These are phyloP conservation scores for Penicillium coprophilum DNA, from an alignment of 495 filamentous ascomycete genomes.

Conservation along the genomic window DNA sequence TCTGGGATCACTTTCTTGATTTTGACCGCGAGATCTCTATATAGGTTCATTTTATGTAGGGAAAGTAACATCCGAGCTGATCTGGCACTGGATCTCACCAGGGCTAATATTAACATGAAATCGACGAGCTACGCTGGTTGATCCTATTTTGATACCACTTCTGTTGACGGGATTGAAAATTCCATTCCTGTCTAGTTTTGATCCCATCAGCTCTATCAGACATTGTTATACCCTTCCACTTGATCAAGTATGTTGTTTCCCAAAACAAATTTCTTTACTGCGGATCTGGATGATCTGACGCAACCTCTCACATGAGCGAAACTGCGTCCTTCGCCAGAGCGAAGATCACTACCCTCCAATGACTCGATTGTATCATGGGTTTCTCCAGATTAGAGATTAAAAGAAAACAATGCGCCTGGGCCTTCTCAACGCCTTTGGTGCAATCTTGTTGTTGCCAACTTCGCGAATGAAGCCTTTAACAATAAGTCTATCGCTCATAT, in stretches of 20 bases:
- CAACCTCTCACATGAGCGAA: background rate
- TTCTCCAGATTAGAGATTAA: too few species aligned
- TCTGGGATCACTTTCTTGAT: background rate
- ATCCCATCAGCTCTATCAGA: background rate
- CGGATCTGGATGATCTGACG: background rate
- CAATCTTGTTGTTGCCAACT: too few species aligned
- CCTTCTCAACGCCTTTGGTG: too few species aligned
- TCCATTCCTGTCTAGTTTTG: background rate
- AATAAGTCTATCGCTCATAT: background rate
- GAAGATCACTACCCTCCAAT: background rate
- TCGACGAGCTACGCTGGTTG: background rate
- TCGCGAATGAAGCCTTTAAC: too few species aligned
- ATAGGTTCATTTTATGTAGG: background rate
- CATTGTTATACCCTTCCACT: background rate
- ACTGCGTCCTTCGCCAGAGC: background rate
- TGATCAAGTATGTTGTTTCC: background rate
- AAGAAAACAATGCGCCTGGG: too few species aligned
- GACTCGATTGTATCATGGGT: too few species aligned
- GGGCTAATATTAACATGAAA: background rate
- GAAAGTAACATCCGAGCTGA: background rate
- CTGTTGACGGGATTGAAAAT: background rate
- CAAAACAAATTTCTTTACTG: background rate
- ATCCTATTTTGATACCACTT: background rate
- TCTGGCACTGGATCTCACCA: constrained; percentile 5
- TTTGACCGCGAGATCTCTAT: background rate